Percentiles rank a stretch among this genome's conserved stretches.
phyloP scores from a whole-genome alignment of 75 land plant genomes.

The Sequoia sempervirens region DNA sequence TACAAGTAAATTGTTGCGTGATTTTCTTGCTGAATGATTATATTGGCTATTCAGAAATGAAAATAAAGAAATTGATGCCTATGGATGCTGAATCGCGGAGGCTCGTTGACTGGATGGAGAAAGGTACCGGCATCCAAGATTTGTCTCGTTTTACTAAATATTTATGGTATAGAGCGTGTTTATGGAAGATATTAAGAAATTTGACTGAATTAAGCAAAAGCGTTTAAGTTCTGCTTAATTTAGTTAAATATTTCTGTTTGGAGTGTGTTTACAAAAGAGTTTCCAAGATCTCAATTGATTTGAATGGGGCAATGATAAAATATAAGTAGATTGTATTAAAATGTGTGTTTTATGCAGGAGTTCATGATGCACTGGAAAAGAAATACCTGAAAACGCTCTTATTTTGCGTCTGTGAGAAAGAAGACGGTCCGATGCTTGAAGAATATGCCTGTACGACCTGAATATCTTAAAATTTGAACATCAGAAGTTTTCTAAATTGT shows the following conservation, averaged over 20 bases:
- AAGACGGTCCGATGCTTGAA: slow-evolving; percentile 86
- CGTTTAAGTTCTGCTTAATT: background rate
- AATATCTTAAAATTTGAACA: background rate
- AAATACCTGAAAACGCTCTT: slow-evolving; percentile 79
- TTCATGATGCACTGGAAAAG: slow-evolving; percentile 90
- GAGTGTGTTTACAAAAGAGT: background rate
- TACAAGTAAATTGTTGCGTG: background rate
- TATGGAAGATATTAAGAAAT: background rate
- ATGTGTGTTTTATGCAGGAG: slow-evolving; percentile 40
- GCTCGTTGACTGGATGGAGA: slow-evolving; percentile 51
- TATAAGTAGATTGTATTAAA: background rate
- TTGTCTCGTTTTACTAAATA: background rate
- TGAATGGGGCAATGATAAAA: background rate
- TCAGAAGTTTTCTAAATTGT: background rate
- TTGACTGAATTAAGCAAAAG: background rate
- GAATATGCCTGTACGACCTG: slow-evolving; percentile 76
- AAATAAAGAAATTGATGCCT: slow-evolving; percentile 93
- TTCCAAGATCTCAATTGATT: background rate
- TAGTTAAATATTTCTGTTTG: background rate
- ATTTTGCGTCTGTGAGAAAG: slow-evolving; percentile 68
- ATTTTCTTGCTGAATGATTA: background rate
- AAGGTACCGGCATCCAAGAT: slow-evolving; percentile 17
- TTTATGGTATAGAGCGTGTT: background rate
- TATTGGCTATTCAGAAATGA: slow-evolving; percentile 57
- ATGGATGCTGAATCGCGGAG: slow-evolving; percentile 85